Base-by-base conservation (phyloP, 2,329 filamentous ascomycete genomes). In the Sclerotinia glacialis region DNA sequence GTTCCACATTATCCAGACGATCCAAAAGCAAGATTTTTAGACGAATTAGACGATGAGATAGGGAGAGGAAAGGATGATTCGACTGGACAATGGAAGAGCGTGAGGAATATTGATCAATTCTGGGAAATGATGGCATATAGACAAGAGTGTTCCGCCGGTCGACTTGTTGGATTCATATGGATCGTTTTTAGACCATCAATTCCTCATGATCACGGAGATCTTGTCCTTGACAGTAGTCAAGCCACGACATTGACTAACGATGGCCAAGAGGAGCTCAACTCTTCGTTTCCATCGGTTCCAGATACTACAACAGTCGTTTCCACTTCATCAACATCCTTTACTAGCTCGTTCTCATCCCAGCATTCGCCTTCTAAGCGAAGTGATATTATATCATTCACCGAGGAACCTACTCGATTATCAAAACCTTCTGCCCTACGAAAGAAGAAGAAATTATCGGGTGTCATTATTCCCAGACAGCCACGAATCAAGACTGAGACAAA, bases 121-220 rank as follows among this genome's bases (percentile, higher is more conserved):
- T 99, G 95, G 95, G 95, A 99, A 69, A 90, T 96, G 84, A 98
- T 99, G 94, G 89, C 93, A 0, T 98, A 91, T 75, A 84, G 95
- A 66, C 95, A 98, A 76, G 95, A 99, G 76, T 99, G 95, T 75
- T 97, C 93, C 0, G 92, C 93, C 44, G 96, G 95, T 0, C 85
- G 93, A 23, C 83, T 97, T 74, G 96, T 97, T 0, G 96, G 96
- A 0, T 99, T 99, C 72, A 83, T 98, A 34, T 99, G 96, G 94
- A 80, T 97, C 34, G 89, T 97, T 0, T 90, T 97, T 77, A 78
- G 66, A 74, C 79, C 67, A 72, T 74, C 64, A 31, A 23, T 26
- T 56, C 55, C 65, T 28, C 49, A 62, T 18, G 42, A 69, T 62
- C 44, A 67, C 11, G 62, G 23, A 5, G 64, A 71, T 52, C 55